Base-by-base conservation (phyloP, 2,329 filamentous ascomycete genomes). In the Coniochaeta sp. region DNA sequence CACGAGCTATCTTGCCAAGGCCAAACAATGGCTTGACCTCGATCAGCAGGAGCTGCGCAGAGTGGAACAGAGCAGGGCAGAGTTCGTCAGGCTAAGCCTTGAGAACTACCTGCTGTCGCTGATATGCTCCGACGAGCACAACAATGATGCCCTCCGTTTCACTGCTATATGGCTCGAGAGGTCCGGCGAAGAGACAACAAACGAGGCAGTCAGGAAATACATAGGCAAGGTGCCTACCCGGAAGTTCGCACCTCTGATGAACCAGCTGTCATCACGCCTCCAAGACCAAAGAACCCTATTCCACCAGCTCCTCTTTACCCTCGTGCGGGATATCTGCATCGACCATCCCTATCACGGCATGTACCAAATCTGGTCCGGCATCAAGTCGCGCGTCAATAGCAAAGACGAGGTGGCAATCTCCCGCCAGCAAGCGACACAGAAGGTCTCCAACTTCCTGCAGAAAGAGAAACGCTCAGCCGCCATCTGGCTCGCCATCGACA, bases 331-430 rank as follows among this genome's bases (percentile, higher is more conserved):
- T 8, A 96, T 99, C 51, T 97, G 92, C 63, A 76, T 81, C 10
- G 91, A 99, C 52, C 94, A 99, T 68, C 95, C 94, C 0, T 96
- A 91, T 66, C 95, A 99, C 64, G 91, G 91, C 48, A 92, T 97
- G 84, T 95, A 99, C 65, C 91, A 97, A 60, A 89, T 99, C 38
- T 96, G 92, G 75, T 89, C 91, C 2, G 85, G 87, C 20, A 84
- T 82, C 42, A 87, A 85, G 60, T 83, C 80, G 50, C 85, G 83
- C 54, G 79, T 78, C 49, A 83, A 85, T 59, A 76, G 76, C 50
- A 85, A 87, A 58, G 92, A 96, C 58, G 82, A 87, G 35, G 80
- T 86, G 3, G 87, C 89, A 1, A 72, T 84, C 18, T 86, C 87
- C 4, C 84, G 94, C 48, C 83, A 86, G 60, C 78, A 76, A 56